Conservation (phyloP, 352 stramenopile species). For the Globisporangium nodosum region DNA sequence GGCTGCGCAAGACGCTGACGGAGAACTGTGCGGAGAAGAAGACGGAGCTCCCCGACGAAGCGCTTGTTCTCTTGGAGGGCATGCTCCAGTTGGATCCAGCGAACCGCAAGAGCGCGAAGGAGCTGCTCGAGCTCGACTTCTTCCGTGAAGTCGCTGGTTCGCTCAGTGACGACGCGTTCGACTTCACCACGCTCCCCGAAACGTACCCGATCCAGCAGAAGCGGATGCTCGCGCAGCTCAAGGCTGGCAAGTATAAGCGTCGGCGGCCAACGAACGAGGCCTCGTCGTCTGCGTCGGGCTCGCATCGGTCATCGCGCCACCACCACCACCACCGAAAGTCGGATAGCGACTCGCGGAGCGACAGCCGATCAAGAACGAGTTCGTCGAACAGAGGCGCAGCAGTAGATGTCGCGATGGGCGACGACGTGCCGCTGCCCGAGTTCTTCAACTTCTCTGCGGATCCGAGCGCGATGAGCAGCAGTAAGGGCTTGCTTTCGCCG, state of each 20-base stretch:
- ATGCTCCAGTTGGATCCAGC: slow-evolving; percentile 75
- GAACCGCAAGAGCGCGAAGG: slow-evolving; percentile 41
- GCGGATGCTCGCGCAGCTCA: slow-evolving; percentile 52
- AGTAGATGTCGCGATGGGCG: slow-evolving; percentile 23
- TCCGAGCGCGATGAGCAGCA: slow-evolving; percentile 4
- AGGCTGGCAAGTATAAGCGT: slow-evolving; percentile 30
- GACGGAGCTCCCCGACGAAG: slow-evolving; percentile 45
- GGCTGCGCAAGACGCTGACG: slow-evolving; percentile 73
- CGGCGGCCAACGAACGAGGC: slow-evolving; percentile 12
- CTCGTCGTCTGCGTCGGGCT: slow-evolving; percentile 14
- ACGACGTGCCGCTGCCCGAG: slow-evolving; percentile 45
- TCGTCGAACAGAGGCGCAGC: neutral
- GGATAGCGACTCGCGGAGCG: slow-evolving; percentile 5
- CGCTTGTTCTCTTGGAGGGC: slow-evolving; percentile 55
- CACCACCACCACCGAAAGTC: slow-evolving; percentile 16
- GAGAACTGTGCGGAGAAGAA: slow-evolving; percentile 40
- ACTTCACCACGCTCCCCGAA: slow-evolving; percentile 37
- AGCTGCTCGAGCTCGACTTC: slow-evolving; percentile 51
- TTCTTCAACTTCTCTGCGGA: slow-evolving; percentile 31
- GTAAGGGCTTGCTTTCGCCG: neutral
- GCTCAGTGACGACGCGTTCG: slow-evolving; percentile 12
- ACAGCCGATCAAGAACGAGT: neutral
- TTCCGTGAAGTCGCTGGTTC: slow-evolving; percentile 35
- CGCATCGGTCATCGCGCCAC: slow-evolving; percentile 14
- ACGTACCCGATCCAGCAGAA: slow-evolving; percentile 58